Base-by-base conservation (phyloP, 768 basidiomycete species). In the Lactarius quietus region DNA sequence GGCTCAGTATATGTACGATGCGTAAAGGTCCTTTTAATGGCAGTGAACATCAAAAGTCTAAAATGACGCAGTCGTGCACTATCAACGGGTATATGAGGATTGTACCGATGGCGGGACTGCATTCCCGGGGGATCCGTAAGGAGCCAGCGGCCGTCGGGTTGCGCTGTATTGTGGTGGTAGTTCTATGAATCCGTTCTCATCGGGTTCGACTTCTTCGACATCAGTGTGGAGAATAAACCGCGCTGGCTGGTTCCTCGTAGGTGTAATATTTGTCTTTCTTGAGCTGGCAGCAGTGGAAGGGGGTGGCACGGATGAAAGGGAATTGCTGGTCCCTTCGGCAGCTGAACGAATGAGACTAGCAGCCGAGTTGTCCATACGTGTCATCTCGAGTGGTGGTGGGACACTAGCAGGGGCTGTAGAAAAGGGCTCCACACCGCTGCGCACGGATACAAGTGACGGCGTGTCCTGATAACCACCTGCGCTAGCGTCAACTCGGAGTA, bases 121-220 rank as follows among this genome's bases (percentile, higher is more conserved):
- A 54, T 23, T 52, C 48, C 26, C 48, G 15, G 43, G 3, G 10
- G 10, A 18, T 4, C n/a, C 20, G 31, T 39, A 0, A 26, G 51
- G 28, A 51, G 45, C 1, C 54, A 70, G 48, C 3, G 72, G 72
- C 17, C 70, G 75, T 23, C 80, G 81, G 39, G 82, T 77, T 66
- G 84, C 86, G 29, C 80, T 80, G 71, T 92, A 92, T 72, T 85
- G 85, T 18, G 89, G 89, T 31, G 90, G 90, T n/a, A 90, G 80
- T 75, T 92, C 90, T 7, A 90, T 80, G 26, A 89, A 75, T 7
- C 80, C 88, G 20, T 82, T 75, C 29, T 77, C 80, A 59, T 78
- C 78, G 8, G 83, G 77, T 12, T 76, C 43, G 15, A 71, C 75
- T 70, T 90, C 89, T 60, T 88, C 88, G 9, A 81, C 82, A 72